Percentiles rank a stretch among this genome's conserved stretches.
Evolutionary conservation across 139 green algal species (phyloP).

Genomic region (Chlamydomonas sp.): DNA sequence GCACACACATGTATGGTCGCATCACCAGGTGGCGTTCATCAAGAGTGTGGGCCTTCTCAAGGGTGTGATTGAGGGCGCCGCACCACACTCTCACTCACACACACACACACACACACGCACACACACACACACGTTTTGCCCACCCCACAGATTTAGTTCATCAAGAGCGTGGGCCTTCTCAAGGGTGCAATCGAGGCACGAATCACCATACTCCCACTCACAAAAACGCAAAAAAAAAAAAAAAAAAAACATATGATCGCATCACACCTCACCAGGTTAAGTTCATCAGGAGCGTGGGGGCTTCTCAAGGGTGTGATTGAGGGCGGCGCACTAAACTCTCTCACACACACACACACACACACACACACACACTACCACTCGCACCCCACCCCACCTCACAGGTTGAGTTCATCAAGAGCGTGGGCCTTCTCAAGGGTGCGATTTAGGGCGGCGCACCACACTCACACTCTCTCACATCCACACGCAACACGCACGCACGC

Average conservation of each 20-base stretch:
- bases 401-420: slow-evolving; percentile 18
- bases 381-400: background rate
- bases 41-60: background rate
- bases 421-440: slow-evolving; percentile 14
- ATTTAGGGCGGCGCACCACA: slow-evolving; percentile 12
- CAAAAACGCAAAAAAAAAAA: no score
- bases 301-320: background rate
- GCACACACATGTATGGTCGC: no score
- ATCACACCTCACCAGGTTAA: no score
- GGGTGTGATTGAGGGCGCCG: background rate
- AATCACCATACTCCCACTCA: no score
- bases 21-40: background rate
- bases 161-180: no score
- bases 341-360: background rate
- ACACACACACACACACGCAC: background rate
- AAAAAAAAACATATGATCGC: no score
- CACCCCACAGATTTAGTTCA: no score
- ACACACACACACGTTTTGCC: no score
- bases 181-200: no score
- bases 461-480: no score
- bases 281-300: background rate
- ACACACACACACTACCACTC: background rate
- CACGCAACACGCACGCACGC: no score
- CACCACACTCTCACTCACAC: background rate
- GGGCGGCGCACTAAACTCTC: background rate